Base-by-base conservation (phyloP, 2,329 filamentous ascomycete genomes). In the Botrytis tulipae region DNA sequence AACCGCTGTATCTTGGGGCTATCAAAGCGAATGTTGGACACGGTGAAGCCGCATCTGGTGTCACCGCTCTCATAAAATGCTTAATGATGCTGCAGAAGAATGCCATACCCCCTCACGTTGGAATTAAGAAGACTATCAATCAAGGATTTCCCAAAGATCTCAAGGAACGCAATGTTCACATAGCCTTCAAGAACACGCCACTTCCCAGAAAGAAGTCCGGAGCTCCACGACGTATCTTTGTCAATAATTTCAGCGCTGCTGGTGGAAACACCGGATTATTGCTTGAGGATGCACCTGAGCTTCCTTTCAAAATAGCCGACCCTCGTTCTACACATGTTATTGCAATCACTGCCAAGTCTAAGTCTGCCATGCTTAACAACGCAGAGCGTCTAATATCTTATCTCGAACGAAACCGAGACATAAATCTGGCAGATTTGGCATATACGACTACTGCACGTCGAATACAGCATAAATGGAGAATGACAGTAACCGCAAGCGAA, bases 391-490 rank as follows among this genome's bases (percentile, higher is more conserved):
- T 80, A 7, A 68, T 79, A 29, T 68, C 71, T 7, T 80, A 77
- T 61, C 60, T 80, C 22, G 74, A 79, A 29, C 62, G 75, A 48
- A 76, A 78, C 57, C 75, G 79, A 40, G 71, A 74, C 22, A 75
- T 76, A 20, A 72, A 73, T 37, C 71, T 81, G 37, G 54, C 75
- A 4, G 77, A 80, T 74, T 71, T 81, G 10, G 77, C 80, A 25
- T 82, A 82, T 68, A 80, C 80, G 3, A 79, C 78, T 10, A 79
- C 78, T 40, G 79, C 78, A 22, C 86, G 90, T 35, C 86, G 87
- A 62, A 86, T 89, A 18, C 90, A 91, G 75, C 87, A 90, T 80
- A 84, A 86, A 77, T 87, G 86, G 83, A 85, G 88, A 42, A 83
- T 88, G 80, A 85, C 84, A 60, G 83, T 87, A 61, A 80, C 83